phyloP scores from a whole-genome alignment of 768 basidiomycete species.

The Coprinellus micaceus region DNA sequence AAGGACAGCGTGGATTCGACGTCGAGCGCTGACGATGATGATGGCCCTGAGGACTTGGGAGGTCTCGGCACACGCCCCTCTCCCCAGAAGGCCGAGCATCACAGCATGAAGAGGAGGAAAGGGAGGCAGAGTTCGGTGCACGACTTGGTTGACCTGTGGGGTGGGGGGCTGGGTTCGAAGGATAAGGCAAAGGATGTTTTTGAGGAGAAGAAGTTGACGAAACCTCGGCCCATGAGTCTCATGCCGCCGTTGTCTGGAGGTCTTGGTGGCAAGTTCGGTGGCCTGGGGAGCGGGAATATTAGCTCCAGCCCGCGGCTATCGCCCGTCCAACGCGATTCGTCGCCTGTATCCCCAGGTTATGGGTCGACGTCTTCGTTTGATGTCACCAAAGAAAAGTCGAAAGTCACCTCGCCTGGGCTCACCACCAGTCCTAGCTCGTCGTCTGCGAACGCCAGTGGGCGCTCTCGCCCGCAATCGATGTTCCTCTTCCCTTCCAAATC shows the following conservation, averaged over 20 bases:
- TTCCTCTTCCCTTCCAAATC: slow-evolving; percentile 60
- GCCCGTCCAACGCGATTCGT: slow-evolving; percentile 5
- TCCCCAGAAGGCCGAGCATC: slow-evolving; percentile 16
- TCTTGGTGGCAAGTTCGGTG: neutral
- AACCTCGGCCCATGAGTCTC: slow-evolving; percentile 9
- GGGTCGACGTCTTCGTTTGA: neutral
- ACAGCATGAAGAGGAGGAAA: slow-evolving; percentile 37
- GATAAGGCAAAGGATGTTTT: slow-evolving; percentile 33
- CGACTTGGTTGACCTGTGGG: slow-evolving; percentile 77
- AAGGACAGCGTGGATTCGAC: slow-evolving; percentile 37
- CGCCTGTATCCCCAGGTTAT: neutral
- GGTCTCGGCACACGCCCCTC: slow-evolving; percentile 23
- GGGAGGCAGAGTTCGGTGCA: slow-evolving; percentile 80
- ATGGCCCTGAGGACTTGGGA: slow-evolving; percentile 49
- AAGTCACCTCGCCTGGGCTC: neutral
- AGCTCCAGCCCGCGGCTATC: slow-evolving; percentile 8
- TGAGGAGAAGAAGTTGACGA: slow-evolving; percentile 6
- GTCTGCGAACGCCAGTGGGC: slow-evolving; percentile 23
- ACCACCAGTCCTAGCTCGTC: neutral
- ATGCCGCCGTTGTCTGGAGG: slow-evolving; percentile 4
- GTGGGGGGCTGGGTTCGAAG: slow-evolving; percentile 47
- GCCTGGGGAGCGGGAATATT: slow-evolving; percentile 1
- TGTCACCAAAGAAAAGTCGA: neutral
- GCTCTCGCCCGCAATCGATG: slow-evolving; percentile 80
- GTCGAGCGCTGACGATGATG: slow-evolving; percentile 60